Percentiles rank a stretch among this genome's conserved stretches.
Evolutionary conservation across 2,329 filamentous ascomycete genomes (phyloP).

Genomic region (Alternaria infectoria): DNA sequence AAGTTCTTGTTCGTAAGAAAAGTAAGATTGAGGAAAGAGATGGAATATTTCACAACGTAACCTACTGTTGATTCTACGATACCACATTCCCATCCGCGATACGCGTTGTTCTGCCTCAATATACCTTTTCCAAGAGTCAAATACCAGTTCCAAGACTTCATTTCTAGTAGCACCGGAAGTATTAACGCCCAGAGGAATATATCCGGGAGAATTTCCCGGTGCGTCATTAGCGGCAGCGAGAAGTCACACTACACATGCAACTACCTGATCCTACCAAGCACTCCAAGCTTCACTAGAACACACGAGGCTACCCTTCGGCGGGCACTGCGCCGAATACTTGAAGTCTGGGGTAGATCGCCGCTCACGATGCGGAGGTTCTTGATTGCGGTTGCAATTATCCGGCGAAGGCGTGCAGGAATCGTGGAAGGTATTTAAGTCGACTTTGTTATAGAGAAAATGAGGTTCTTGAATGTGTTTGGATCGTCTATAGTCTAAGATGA

Average conservation of each 20-base stretch:
- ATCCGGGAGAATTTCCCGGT: background rate
- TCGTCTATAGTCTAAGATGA: background rate
- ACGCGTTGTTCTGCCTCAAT: background rate
- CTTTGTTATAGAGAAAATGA: background rate
- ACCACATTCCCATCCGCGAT: background rate
- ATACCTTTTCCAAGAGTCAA: background rate
- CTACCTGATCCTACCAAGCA: background rate
- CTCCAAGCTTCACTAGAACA: background rate
- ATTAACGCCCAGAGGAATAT: background rate
- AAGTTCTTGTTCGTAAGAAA: background rate
- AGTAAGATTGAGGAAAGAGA: background rate
- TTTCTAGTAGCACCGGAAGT: background rate
- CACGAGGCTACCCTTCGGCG: background rate
- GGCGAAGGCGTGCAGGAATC: background rate
- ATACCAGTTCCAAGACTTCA: background rate
- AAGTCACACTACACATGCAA: background rate
- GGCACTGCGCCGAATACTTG: background rate
- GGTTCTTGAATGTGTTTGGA: background rate
- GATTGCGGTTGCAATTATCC: background rate
- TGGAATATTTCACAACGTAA: background rate
- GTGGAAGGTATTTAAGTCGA: background rate
- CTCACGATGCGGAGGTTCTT: constrained; percentile 1
- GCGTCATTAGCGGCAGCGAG: background rate
- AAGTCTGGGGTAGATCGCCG: background rate
- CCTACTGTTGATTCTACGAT: background rate